phyloP scores from a whole-genome alignment of 495 filamentous ascomycete genomes.

The Hypoxylon crocopeplum region DNA sequence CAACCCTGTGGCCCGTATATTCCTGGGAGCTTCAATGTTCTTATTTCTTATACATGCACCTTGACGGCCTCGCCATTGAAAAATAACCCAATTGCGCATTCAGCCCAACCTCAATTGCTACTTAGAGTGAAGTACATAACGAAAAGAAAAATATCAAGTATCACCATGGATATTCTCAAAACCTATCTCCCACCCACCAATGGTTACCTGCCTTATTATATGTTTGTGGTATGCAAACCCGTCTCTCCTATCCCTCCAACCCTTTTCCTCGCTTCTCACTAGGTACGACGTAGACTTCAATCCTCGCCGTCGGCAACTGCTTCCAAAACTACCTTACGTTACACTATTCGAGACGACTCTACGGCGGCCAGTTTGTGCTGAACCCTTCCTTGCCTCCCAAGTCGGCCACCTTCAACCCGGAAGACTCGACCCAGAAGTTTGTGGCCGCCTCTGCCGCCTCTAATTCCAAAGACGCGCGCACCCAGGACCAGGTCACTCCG shows the following conservation, averaged over 20 bases:
- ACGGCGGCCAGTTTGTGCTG: slow-evolving; percentile 61
- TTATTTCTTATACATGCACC: no score
- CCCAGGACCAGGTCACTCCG: slow-evolving; percentile 65
- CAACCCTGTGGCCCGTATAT: no score
- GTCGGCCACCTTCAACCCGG: slow-evolving; percentile 47
- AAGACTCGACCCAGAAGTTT: slow-evolving; percentile 51
- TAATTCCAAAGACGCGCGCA: slow-evolving; percentile 56
- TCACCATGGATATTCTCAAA: slow-evolving; percentile 47
- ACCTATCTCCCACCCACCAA: slow-evolving; percentile 49
- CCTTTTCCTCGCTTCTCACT: neutral
- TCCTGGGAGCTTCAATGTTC: no score
- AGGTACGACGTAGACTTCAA: slow-evolving; percentile 63
- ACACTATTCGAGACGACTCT: slow-evolving; percentile 77
- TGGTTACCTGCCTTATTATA: slow-evolving; percentile 56
- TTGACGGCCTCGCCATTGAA: no score
- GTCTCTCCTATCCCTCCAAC: neutral
- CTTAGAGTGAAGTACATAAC: no score
- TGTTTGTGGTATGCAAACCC: slow-evolving; percentile 50
- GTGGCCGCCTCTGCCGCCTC: slow-evolving; percentile 49
- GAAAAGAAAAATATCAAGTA: neutral
- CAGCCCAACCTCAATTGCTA: no score
- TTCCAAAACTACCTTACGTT: slow-evolving; percentile 80
- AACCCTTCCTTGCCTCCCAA: slow-evolving; percentile 46
- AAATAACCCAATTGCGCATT: no score
- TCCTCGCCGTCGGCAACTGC: slow-evolving; percentile 79